phyloP scores from a whole-genome alignment of 768 basidiomycete genomes.

The Phaeotremella fagi region DNA sequence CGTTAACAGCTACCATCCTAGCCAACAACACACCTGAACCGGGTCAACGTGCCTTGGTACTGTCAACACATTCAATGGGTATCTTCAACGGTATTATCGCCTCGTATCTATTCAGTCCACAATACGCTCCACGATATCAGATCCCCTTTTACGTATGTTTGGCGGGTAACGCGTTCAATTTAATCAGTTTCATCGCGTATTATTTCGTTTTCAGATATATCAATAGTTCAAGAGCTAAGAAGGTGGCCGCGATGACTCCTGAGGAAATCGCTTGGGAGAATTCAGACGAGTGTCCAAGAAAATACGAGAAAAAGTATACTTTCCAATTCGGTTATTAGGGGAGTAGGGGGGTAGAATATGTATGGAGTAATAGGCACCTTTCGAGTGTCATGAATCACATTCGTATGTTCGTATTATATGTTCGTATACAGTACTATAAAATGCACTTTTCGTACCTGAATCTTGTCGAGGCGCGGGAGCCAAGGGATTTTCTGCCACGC shows the following conservation, averaged over 20 bases:
- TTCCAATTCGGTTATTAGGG: too few species aligned
- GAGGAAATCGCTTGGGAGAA: constrained; percentile 18
- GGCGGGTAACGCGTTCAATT: constrained; percentile 6
- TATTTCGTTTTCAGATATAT: constrained; percentile 2
- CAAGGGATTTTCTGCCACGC: too few species aligned
- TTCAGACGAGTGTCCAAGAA: constrained; percentile 3
- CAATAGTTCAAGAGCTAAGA: constrained; percentile 8
- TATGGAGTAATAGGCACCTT: too few species aligned
- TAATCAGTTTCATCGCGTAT: constrained; percentile 6
- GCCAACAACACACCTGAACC: constrained; percentile 16
- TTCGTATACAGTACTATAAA: too few species aligned
- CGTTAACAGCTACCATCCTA: constrained; percentile 1
- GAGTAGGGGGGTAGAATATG: too few species aligned
- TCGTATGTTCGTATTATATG: too few species aligned
- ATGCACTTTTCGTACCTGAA: too few species aligned
- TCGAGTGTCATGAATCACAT: too few species aligned
- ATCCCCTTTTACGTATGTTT: constrained; percentile 17
- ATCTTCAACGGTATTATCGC: constrained; percentile 15
- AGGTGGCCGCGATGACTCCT: constrained; percentile 3
- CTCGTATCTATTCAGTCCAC: constrained; percentile 14
- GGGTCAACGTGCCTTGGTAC: constrained; percentile 15
- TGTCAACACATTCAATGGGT: constrained; percentile 16
- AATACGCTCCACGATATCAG: constrained; percentile 15
- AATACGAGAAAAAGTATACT: constrained; percentile 23
- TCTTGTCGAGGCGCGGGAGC: too few species aligned